Percentiles rank a stretch among this genome's conserved stretches.
phyloP scores from a whole-genome alignment of 140 eudicot species.

The Artemisia princeps region DNA sequence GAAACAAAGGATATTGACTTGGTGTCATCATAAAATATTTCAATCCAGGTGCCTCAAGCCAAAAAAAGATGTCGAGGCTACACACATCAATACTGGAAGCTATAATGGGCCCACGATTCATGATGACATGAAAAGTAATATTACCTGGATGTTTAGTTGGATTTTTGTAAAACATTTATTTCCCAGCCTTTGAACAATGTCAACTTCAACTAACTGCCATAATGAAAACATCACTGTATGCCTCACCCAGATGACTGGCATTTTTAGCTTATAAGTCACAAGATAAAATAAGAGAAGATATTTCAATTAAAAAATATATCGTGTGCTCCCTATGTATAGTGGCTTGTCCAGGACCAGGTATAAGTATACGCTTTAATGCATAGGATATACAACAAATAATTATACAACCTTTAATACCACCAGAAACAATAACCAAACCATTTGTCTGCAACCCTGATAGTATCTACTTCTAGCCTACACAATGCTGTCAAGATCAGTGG shows the following conservation, averaged over 20 bases:
- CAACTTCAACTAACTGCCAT: constrained; percentile 20
- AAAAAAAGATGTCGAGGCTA: constrained; percentile 1
- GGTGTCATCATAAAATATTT: no score
- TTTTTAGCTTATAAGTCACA: constrained; percentile 1
- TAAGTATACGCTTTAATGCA: constrained; percentile 10
- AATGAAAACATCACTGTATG: constrained; percentile 15
- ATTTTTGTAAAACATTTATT: neutral
- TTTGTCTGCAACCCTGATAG: constrained; percentile 5
- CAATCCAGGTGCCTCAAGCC: no score
- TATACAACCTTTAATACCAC: constrained; percentile 6
- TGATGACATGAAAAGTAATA: constrained; percentile 21
- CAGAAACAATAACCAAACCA: constrained; percentile 8
- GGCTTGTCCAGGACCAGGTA: constrained; percentile 21
- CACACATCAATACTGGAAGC: constrained; percentile 1
- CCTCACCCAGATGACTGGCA: no score
- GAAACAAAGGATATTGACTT: no score
- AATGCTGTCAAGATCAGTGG: constrained; percentile 11
- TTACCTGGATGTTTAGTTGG: neutral
- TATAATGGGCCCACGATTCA: constrained; percentile 5
- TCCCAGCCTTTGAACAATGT: neutral
- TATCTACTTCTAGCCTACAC: constrained; percentile 20
- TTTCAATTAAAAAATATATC: constrained; percentile 1
- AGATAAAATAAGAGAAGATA: constrained; percentile 8
- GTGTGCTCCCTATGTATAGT: constrained; percentile 11
- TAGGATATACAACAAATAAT: constrained; percentile 4